Evolutionary conservation across 2,329 filamentous ascomycete species (phyloP), one percentile per base, ranked within the genome.

Genomic region (Neopestalotiopsis rosae): DNA sequence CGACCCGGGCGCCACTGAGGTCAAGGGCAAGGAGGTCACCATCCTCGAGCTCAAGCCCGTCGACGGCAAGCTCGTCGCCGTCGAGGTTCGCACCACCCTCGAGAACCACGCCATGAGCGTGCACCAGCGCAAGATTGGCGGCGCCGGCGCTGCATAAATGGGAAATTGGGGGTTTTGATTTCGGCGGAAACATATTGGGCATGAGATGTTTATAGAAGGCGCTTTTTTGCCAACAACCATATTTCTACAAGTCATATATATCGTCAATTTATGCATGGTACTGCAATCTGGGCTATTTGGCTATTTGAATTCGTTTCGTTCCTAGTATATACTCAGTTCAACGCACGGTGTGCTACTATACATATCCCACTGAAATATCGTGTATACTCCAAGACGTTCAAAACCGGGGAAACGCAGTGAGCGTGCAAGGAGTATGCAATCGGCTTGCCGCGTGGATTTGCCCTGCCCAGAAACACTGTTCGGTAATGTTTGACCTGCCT

Each of bases 1-100:
- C 24, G 65, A 67, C 38, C 56, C 65, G 14, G 28, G 24, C 17
- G 14, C 20, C 30, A 59, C 42, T 4, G 65, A 67, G 34, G 32
- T 42, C 52, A 59, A 49, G 52, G 65, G 52, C 65, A 67, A 67
- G 65, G 65, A 67, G 65, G 65, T 67, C 28, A 67, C 65, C 32
- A 32, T 61, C 34, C 20, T 67, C 17, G 65, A 67, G 65, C 65
- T 67, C 30, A 67, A 67, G 65, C 52, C 65, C 28, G 65, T 45
- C 20, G 65, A 67, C n/a, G 65, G 65, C 65, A 61, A 61, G 30
- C 65, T 67, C 24, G 52, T 59, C 24, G 65, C 65, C 34, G 52
- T 67, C 13, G 65, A 67, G 32, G 56, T 61, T 13, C 65, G 65
- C 52, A 67, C 65, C 32, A 61, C 56, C 20, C 52, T 67, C 24